Evolutionary conservation across 495 filamentous ascomycete genomes (phyloP), one percentile per base, ranked within the genome.

Genomic region (Stereocaulon alpinum): DNA sequence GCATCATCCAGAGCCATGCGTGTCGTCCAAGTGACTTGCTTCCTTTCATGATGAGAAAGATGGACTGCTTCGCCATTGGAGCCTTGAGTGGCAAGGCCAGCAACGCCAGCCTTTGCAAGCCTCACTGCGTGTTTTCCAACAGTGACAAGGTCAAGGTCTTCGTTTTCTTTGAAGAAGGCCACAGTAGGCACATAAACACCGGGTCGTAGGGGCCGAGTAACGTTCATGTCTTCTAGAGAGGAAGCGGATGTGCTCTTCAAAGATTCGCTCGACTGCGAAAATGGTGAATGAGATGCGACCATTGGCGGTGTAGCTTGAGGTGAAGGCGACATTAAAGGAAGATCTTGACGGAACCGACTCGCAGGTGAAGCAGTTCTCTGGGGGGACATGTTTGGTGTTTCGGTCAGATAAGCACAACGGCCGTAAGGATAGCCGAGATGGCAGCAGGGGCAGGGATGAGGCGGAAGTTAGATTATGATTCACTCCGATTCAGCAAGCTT

Each of bases 51-150:
- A 40, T 82, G 82, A 49, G 85, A 84, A 27, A 92, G 75, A 66
- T 92, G 88, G 4, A 91, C 87, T 3, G 88, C 88, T 73, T 93
- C 91, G 66, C 91, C 91, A 69, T 94, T 96, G 70, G 87, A 91
- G 30, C 91, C 91, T 70, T 94, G 89, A 18, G 87, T 89, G 50
- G 88, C 83, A 42, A 96, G 76, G 51, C 90, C 91, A 43, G 84
- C 80, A 40, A 94, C 81, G 55, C 90, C 90, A 48, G 87, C 84
- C 55, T 81, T 71, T 54, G 87, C 89, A n/a, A 96, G 86, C 64
- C 88, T 87, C 54, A 87, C 82, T 37, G 89, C 86, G 70, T 96
- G 91, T 57, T 76, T 83, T 56, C 80, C 78, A 52, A 84, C 86
- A 40, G 86, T 86, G 41, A 78, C 72, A 10, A 85, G 68, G 65